Evolutionary conservation across 306 rosid species (phyloP), one percentile per base, ranked within the genome.

Genomic region (Medicago truncatula): DNA sequence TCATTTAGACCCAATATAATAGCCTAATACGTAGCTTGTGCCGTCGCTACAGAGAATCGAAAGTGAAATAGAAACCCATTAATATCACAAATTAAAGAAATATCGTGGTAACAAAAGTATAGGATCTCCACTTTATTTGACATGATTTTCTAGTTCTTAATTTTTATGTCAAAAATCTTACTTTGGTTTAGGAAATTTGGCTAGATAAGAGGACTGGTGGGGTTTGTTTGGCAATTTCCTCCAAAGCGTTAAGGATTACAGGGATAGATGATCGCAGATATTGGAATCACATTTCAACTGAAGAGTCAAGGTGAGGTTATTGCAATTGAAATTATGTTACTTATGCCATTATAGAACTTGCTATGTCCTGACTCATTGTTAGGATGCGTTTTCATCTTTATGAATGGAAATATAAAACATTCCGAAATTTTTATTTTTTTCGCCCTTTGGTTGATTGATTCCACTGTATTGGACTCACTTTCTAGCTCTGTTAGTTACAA

Each of bases 181-280:
- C 52, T 40, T 63, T 78, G 80, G 79, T 80, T 62, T 59, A 94
- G 98, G 92, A 88, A 79, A 59, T 94, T 78, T 87, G 96, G 94
- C 78, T 91, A 38, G 92, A 94, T 64, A 94, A 91, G 80, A 84
- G 67, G 56, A 84, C 81, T 0, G 96, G 98, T 76, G 90, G 87
- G 1, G 38, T 90, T 38, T 86, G 85, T 78, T 70, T 91, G 79
- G 88, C 88, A 20, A 86, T 91, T 80, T 90, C 93, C 41, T 91
- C 91, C 12, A 90, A 83, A 80, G 91, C 87, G 1, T 83, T 94
- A 18, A 83, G 81, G 76, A 91, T 94, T 66, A 94, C 97, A 1
- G 98, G 98, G 81, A 91, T 94, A 16, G 96, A 88, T 85, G 98
- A 91, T 75, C 83, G 98, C 67, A 91, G 97, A 86, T 94, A 94